Base-by-base conservation (phyloP, 2,329 filamentous ascomycete genomes). In the Stachybotrys chlorohalonatus region DNA sequence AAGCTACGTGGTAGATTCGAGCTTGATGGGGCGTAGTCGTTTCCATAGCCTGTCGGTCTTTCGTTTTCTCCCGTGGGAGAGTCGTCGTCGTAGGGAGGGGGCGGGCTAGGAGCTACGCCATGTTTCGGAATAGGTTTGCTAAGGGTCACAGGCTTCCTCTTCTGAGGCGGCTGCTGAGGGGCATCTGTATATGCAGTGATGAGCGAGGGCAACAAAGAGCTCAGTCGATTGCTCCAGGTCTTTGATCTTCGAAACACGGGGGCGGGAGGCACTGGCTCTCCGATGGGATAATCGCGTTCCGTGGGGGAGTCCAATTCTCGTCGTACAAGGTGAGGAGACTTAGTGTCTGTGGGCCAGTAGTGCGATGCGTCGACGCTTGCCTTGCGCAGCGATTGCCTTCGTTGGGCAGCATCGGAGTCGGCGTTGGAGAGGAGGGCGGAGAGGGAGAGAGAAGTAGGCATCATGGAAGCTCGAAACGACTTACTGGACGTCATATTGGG, bases 401-500 rank as follows among this genome's bases (percentile, higher is more conserved):
- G 62, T 53, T 56, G 53, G 49, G 30, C 53, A 39, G 50, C 47
- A 42, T 66, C 63, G 55, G 64, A 59, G 52, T 66, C 62, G 54
- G 64, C 63, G 54, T 63, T 65, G 57, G 64, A 63, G 49, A 62
- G 64, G 49, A 68, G 56, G 55, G 64, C 62, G 58, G 64, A 65
- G 62, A 73, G 67, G 59, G 70, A 70, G 58, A 68, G 57, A 55
- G 68, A 68, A 61, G 68, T 65, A 60, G 68, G 64, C 59, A 74
- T 64, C 53, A 68, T 61, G 56, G 67, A 66, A 53, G 68, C 67
- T 64, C 70, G 66, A 62, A 69, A 66, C 58, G 70, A 75, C 72
- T 75, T 76, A 72, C 70, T 71, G 63, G 73, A 74, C 66, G 73
- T 69, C 73, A 75, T 76, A 61, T 62, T 70, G 69, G 68, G 68